Conservation (phyloP, 352 stramenopile genomes). For the Globisporangium acanthophoron region DNA sequence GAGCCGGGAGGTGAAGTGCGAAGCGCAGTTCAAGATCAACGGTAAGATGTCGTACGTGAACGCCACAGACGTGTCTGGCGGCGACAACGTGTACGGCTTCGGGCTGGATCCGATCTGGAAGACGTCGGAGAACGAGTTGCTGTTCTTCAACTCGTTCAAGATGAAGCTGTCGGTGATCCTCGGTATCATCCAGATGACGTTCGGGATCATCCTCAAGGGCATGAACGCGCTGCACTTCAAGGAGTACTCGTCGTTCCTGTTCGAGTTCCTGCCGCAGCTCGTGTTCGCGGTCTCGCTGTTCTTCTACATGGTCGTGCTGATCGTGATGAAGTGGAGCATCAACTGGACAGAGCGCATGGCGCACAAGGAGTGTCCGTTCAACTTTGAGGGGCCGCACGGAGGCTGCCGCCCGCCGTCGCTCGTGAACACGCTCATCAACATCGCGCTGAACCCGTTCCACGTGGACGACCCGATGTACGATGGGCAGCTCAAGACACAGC, state of each 20-base stretch:
- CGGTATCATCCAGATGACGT: conserved; percentile 98
- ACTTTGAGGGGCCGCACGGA: conserved; percentile 91
- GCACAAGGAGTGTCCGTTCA: conserved; percentile 88
- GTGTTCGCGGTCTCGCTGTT: conserved; percentile 97
- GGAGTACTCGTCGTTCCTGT: conserved; percentile 94
- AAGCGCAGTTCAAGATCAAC: conserved; percentile 72
- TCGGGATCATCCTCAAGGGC: conserved; percentile 95
- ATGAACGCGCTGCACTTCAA: conserved; percentile 97
- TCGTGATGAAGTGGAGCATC: conserved; percentile 99
- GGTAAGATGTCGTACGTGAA: conserved; percentile 70
- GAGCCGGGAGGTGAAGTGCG: conserved; percentile 47
- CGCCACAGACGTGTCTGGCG: conserved; percentile 65
- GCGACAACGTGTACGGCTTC: conserved; percentile 94
- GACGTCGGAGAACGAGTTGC: conserved; percentile 95
- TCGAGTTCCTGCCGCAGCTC: conserved; percentile 97
- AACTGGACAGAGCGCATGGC: conserved; percentile 96
- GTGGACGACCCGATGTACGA: conserved; percentile 96
- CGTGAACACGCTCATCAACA: conserved; percentile 99
- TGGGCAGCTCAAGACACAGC: conserved; percentile 87
- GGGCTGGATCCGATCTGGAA: conserved; percentile 98
- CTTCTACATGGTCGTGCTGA: conserved; percentile 99
- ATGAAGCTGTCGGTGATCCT: conserved; percentile 99
- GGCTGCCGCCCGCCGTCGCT: conserved; percentile 96
- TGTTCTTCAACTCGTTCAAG: conserved; percentile 99
- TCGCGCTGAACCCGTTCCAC: conserved; percentile 91